These are phyloP conservation scores for Bjerkandera adusta DNA, from an alignment of 1,284 basidiomycete genomes.

Conservation along the genomic window DNA sequence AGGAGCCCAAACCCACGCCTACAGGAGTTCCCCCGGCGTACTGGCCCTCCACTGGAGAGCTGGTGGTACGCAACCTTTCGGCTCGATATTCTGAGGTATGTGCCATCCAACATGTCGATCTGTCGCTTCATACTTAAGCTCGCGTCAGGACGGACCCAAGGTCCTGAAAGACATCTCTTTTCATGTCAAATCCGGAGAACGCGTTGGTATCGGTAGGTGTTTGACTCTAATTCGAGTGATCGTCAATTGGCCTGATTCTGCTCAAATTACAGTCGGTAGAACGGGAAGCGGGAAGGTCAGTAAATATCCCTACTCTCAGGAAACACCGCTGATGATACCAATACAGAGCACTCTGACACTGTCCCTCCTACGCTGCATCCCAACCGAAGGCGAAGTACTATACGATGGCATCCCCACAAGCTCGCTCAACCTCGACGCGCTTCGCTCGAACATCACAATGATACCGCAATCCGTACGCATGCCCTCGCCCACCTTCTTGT, in stretches of 20 bases:
- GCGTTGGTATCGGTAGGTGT: slow-evolving; percentile 46
- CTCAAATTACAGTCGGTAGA: slow-evolving; percentile 47
- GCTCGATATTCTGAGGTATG: slow-evolving; percentile 47
- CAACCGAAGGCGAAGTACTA: slow-evolving; percentile 42
- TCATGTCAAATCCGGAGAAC: slow-evolving; percentile 47
- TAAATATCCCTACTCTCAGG: slow-evolving; percentile 17
- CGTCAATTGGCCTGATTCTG: not conserved
- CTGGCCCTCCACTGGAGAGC: slow-evolving; percentile 71
- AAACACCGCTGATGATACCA: slow-evolving; percentile 21
- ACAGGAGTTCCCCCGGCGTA: slow-evolving; percentile 65
- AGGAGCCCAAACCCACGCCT: slow-evolving; percentile 55
- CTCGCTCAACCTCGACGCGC: slow-evolving; percentile 59
- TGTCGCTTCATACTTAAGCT: no score
- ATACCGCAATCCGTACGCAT: slow-evolving; percentile 36
- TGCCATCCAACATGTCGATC: not conserved
- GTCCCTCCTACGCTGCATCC: slow-evolving; percentile 43
- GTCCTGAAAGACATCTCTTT: slow-evolving; percentile 49
- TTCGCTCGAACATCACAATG: slow-evolving; percentile 46
- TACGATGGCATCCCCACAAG: slow-evolving; percentile 33
- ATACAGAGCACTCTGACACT: slow-evolving; percentile 44
- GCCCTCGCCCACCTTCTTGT: not conserved
- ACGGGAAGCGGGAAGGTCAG: slow-evolving; percentile 72
- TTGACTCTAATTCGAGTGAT: no score
- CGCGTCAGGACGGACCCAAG: slow-evolving; percentile 33
- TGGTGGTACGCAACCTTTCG: slow-evolving; percentile 48